phyloP scores from a whole-genome alignment of 495 filamentous ascomycete species.

The Podospora pseudoanserina region DNA sequence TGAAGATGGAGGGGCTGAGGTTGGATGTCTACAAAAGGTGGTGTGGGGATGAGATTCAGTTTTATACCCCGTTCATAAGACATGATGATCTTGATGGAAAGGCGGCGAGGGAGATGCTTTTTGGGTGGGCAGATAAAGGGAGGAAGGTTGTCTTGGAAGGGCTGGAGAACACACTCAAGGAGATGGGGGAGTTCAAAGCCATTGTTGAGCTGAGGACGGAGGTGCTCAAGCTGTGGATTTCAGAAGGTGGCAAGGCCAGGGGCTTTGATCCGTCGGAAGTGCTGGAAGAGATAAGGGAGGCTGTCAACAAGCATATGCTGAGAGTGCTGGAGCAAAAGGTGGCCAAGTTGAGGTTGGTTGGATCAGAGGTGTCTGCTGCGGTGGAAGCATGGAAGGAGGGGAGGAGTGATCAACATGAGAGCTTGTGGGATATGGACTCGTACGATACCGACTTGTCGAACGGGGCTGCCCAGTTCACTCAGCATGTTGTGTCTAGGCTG shows the following conservation, averaged over 20 bases:
- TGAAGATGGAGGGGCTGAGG: conserved; percentile 62
- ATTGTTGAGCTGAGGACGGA: conserved; percentile 66
- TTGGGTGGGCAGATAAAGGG: conserved; percentile 70
- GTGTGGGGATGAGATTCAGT: conserved; percentile 77
- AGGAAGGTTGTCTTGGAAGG: conserved; percentile 59
- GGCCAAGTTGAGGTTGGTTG: conserved; percentile 54
- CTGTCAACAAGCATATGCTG: conserved; percentile 62
- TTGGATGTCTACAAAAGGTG: conserved; percentile 79
- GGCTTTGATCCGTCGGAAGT: conserved; percentile 59
- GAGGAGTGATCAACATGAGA: conserved; percentile 43
- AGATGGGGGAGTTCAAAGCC: conserved; percentile 57
- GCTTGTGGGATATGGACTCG: conserved; percentile 61
- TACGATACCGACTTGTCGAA: conserved; percentile 42
- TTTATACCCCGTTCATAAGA: conserved; percentile 86
- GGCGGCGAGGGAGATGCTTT: conserved; percentile 62
- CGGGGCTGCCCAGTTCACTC: conserved; percentile 43
- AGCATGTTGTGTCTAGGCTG: conserved; percentile 43
- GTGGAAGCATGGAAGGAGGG: conserved; percentile 52
- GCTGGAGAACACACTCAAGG: conserved; percentile 53
- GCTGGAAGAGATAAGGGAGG: conserved; percentile 62
- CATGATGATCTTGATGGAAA: conserved; percentile 70
- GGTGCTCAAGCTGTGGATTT: conserved; percentile 72
- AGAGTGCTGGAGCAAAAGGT: conserved; percentile 57
- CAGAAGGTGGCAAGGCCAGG: conserved; percentile 46
- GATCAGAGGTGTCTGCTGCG: conserved; percentile 50